Evolutionary conservation across 1,284 basidiomycete species (phyloP).

Genomic region (Malassezia cuniculi): DNA sequence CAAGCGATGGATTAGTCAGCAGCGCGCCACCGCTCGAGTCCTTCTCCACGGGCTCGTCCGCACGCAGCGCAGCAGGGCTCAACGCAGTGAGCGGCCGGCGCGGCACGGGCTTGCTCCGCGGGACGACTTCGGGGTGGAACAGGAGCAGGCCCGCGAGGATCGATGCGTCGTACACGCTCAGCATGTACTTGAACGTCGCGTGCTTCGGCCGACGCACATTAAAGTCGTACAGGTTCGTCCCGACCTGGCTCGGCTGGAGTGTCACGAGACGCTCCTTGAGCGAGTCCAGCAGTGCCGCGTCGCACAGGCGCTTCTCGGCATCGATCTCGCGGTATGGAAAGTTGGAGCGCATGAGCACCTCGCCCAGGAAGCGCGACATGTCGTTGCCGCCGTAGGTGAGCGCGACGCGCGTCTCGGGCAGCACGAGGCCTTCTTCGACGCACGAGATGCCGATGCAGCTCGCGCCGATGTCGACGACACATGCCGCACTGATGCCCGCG

Average conservation of each 20-base stretch:
- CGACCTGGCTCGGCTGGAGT: conserved; percentile 38
- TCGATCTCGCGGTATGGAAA: conserved; percentile 80
- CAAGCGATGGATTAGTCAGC: conserved; percentile 9
- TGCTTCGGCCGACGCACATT: conserved; percentile 56
- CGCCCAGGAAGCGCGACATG: conserved; percentile 73
- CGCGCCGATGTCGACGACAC: conserved; percentile 88
- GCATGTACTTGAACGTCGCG: conserved; percentile 70
- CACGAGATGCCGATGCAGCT: conserved; percentile 73
- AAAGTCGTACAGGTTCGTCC: conserved; percentile 59
- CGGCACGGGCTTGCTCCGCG: conserved; percentile 1
- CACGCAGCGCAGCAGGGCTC: not conserved
- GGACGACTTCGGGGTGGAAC: conserved; percentile 77
- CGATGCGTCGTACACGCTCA: conserved; percentile 87
- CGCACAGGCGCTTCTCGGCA: conserved; percentile 21
- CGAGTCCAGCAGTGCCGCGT: conserved; percentile 28
- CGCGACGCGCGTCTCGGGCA: conserved; percentile 72
- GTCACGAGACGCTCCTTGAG: conserved; percentile 39
- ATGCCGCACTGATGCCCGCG: conserved; percentile 82
- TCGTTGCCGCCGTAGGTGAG: conserved; percentile 85
- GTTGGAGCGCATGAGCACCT: conserved; percentile 64
- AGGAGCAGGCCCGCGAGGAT: conserved; percentile 84
- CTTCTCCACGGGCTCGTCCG: conserved; percentile 10
- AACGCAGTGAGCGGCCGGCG: not conserved
- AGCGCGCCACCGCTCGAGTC: not conserved
- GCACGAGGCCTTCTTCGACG: conserved; percentile 83